phyloP scores from a whole-genome alignment of 345 rosid genomes.

The Gossypium rotundifolium region DNA sequence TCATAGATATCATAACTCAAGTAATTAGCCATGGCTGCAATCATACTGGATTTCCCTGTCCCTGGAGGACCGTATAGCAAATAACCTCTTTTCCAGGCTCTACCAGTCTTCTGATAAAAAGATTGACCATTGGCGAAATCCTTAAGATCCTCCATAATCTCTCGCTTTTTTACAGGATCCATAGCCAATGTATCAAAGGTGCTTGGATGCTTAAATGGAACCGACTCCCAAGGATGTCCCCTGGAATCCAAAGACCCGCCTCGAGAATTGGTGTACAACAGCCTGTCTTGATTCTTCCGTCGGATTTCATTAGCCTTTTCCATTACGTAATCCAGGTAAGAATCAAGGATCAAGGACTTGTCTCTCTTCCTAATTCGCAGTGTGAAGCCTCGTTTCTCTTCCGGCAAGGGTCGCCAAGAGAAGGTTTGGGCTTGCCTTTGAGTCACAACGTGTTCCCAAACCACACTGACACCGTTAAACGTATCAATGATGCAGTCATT shows the following conservation, averaged over 20 bases:
- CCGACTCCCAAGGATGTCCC: slow-evolving; percentile 98
- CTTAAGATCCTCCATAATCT: slow-evolving; percentile 62
- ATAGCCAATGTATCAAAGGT: slow-evolving; percentile 87
- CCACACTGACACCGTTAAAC: slow-evolving; percentile 48
- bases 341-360: slow-evolving; percentile 47
- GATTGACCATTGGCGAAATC: slow-evolving; percentile 62
- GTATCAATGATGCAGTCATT: slow-evolving; percentile 73
- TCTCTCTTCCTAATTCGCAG: slow-evolving; percentile 66
- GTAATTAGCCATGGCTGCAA: slow-evolving; percentile 94
- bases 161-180: slow-evolving; percentile 58
- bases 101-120: slow-evolving; percentile 80
- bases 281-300: slow-evolving; percentile 61
- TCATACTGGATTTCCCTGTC: slow-evolving; percentile 95
- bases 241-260: slow-evolving; percentile 88
- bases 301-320: slow-evolving; percentile 74
- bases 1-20: slow-evolving; percentile 91
- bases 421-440: slow-evolving; percentile 81
- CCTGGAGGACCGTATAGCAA: slow-evolving; percentile 92
- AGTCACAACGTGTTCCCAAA: slow-evolving; percentile 95
- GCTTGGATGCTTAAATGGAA: slow-evolving; percentile 91
- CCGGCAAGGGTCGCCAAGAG: slow-evolving; percentile 90
- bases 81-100: slow-evolving; percentile 96
- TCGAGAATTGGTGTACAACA: slow-evolving; percentile 73
- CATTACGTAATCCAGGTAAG: slow-evolving; percentile 69
- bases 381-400: slow-evolving; percentile 93